Evolutionary conservation across 1,139 yeast genomes (phyloP).

Genomic region (Sugiyamaella pinicola): DNA sequence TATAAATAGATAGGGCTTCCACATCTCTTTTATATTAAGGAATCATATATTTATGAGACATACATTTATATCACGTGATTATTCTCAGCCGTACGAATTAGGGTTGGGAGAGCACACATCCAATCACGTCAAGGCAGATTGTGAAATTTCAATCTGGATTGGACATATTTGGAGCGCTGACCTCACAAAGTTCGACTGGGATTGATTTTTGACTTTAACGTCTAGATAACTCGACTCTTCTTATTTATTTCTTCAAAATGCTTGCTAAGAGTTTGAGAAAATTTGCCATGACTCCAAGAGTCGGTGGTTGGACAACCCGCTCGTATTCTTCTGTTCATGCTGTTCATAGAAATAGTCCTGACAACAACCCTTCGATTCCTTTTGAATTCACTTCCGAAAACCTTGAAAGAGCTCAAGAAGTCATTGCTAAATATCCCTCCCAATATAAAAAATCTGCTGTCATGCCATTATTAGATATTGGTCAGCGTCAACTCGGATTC

Average conservation of each 20-base stretch:
- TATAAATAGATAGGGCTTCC: too few species aligned
- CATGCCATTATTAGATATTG: constrained; percentile 84
- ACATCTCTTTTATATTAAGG: too few species aligned
- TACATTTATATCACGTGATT: too few species aligned
- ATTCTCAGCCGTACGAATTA: too few species aligned
- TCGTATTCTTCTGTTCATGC: constrained; percentile 38
- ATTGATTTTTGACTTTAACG: not conserved
- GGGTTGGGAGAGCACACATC: not conserved
- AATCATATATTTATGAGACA: too few species aligned
- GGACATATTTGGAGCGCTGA: too few species aligned
- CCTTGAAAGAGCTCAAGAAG: constrained; percentile 66
- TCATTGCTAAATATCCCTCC: constrained; percentile 78
- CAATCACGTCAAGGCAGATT: constrained; percentile 11
- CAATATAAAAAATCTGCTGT: constrained; percentile 88
- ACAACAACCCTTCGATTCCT: constrained; percentile 67
- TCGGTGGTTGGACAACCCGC: not conserved
- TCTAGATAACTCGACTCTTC: too few species aligned
- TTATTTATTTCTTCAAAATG: constrained; percentile 5
- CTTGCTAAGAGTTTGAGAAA: constrained; percentile 10
- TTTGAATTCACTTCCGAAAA: constrained; percentile 78
- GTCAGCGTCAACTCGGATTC: constrained; percentile 87
- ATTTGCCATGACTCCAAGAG: constrained; percentile 6
- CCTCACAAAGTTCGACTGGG: not conserved
- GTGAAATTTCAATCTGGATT: constrained; percentile 7
- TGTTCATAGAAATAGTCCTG: constrained; percentile 73